These are phyloP conservation scores for Saturnispora zaruensis DNA, from an alignment of 805 yeast genomes.

Conservation along the genomic window DNA sequence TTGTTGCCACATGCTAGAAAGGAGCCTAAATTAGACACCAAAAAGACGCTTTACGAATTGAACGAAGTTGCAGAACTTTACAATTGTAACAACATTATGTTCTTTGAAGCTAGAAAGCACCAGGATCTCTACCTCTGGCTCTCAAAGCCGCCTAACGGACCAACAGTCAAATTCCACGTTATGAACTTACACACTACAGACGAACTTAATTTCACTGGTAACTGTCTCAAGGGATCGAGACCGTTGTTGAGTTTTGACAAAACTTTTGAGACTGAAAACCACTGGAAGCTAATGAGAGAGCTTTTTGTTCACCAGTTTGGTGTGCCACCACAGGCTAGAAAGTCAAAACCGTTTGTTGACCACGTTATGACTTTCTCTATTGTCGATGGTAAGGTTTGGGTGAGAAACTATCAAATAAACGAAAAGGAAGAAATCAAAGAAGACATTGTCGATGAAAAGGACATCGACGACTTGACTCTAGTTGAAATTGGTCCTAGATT, in stretches of 20 bases:
- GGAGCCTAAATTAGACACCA: conserved; percentile 92
- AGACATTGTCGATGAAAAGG: conserved; percentile 15
- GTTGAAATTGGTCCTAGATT: conserved; percentile 96
- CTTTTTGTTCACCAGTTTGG: conserved; percentile 78
- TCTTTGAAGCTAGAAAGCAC: conserved; percentile 94
- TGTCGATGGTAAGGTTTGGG: conserved; percentile 92
- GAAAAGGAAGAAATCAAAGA: conserved; percentile 46
- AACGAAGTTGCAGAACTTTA: conserved; percentile 95
- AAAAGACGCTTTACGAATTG: conserved; percentile 77
- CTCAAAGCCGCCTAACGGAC: conserved; percentile 96
- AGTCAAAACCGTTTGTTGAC: conserved; percentile 88
- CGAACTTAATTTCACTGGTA: conserved; percentile 93
- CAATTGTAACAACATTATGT: conserved; percentile 92
- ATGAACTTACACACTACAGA: conserved; percentile 95
- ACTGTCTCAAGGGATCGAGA: conserved; percentile 90
- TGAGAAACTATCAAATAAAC: conserved; percentile 85
- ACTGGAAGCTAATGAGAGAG: conserved; percentile 72
- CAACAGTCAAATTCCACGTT: conserved; percentile 86
- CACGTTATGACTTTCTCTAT: conserved; percentile 90
- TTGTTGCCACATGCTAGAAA: conserved; percentile 91
- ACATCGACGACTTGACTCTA: conserved; percentile 55
- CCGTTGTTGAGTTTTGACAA: conserved; percentile 87
- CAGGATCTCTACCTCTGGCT: conserved; percentile 92
- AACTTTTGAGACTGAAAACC: conserved; percentile 61
- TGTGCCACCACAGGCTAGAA: conserved; percentile 90